Evolutionary conservation across 805 yeast species (phyloP).

Genomic region (Yamadazyma akitaensis): DNA sequence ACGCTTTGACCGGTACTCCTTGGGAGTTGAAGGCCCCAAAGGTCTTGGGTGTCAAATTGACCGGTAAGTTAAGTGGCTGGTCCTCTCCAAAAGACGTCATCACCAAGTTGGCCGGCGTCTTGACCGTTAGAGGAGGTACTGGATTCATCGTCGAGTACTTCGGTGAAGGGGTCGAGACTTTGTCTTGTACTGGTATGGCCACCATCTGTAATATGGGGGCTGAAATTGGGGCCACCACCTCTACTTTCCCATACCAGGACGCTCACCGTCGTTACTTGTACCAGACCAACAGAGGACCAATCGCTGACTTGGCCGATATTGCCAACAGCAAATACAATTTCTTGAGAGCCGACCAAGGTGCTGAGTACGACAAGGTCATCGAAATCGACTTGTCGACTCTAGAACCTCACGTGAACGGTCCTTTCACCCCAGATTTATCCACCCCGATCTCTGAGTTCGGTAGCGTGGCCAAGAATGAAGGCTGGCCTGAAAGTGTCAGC

Average conservation of each 20-base stretch:
- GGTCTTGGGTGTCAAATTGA: conserved; percentile 87
- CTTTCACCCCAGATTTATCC: conserved; percentile 96
- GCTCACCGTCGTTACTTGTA: conserved; percentile 74
- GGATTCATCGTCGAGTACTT: conserved; percentile 95
- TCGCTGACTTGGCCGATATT: conserved; percentile 75
- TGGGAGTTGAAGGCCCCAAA: conserved; percentile 99
- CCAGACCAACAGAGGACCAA: conserved; percentile 80
- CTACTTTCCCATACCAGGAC: conserved; percentile 90
- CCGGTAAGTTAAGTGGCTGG: conserved; percentile 91
- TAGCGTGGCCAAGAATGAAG: conserved; percentile 61
- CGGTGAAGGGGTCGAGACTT: conserved; percentile 86
- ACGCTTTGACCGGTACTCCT: conserved; percentile 93
- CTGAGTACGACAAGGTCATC: conserved; percentile 87
- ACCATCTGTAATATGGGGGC: conserved; percentile 99
- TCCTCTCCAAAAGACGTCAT: conserved; percentile 96
- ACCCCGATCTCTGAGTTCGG: conserved; percentile 87
- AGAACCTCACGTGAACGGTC: conserved; percentile 97
- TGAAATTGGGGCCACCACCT: conserved; percentile 98
- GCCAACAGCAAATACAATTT: conserved; percentile 55
- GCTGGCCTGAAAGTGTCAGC: conserved; percentile 83
- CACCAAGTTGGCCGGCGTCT: conserved; percentile 83
- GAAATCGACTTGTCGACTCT: conserved; percentile 83
- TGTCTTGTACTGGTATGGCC: conserved; percentile 98
- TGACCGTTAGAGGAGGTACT: conserved; percentile 98
- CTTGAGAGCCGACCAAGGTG: conserved; percentile 81